These are phyloP conservation scores for Gossypium mustelinum DNA, from an alignment of 345 rosid species.

Conservation along the genomic window DNA sequence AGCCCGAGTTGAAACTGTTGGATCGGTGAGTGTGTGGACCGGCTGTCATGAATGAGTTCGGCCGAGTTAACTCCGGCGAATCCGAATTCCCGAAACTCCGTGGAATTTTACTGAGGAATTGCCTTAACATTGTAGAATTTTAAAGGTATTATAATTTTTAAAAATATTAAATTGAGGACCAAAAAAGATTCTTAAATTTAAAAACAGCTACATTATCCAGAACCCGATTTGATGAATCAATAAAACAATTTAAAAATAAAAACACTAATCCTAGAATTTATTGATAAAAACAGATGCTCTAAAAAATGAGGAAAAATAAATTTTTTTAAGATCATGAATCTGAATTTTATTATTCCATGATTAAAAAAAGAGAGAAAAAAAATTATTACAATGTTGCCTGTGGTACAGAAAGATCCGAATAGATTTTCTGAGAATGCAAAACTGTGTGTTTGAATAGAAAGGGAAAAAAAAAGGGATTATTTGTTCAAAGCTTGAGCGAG, in stretches of 20 bases:
- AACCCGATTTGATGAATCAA: constrained; percentile 13
- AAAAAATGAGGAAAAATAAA: not conserved
- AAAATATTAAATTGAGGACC: not conserved
- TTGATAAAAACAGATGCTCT: constrained; percentile 21
- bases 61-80: constrained; percentile 39
- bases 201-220: constrained; percentile 21
- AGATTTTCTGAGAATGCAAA: not conserved
- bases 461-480: not conserved
- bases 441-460: constrained; percentile 8
- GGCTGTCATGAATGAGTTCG: constrained; percentile 27
- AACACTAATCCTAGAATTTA: constrained; percentile 23
- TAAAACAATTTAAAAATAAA: not conserved
- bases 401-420: too few relatives aligned
- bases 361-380: not conserved
- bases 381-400: too few relatives aligned
- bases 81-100: constrained; percentile 57
- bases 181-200: not conserved
- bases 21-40: constrained; percentile 35
- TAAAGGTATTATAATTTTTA: not conserved
- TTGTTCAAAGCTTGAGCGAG: not conserved
- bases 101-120: constrained; percentile 64
- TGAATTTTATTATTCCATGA: not conserved
- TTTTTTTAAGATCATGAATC: not conserved
- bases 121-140: constrained; percentile 53
- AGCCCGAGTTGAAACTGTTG: constrained; percentile 27